Base-by-base conservation (phyloP, 106 monocot species). In the Allium cepa region DNA sequence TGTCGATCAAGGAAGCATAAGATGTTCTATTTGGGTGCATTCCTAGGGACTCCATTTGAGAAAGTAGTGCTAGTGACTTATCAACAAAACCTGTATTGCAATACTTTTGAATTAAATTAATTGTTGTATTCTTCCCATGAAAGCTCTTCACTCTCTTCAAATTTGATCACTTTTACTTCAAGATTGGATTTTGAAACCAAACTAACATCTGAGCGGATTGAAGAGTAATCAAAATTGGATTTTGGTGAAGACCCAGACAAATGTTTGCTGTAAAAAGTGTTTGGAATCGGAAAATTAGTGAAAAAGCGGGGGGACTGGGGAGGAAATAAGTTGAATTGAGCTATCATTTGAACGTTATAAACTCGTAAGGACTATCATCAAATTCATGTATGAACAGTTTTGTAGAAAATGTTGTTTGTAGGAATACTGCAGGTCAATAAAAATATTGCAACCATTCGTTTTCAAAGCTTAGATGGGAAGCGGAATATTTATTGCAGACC, bases 41-140 rank as follows among this genome's bases (percentile, higher is more conserved):
- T 12, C 84, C 81, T 7, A 46, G 4, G 0, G 89, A 74, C 72
- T 94, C 82, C 89, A 94, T 90, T 28, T 66, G 80, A 59, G 75
- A 63, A 4, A 86, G 59, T 1, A 94, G 72, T 6, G 64, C 14
- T 52, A 94, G 67, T 66, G 86, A 86, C 11, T 52, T 11, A 78
- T 81, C 81, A 10, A 82, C 51, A 56, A 57, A 71, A 62, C 90
- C 79, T 0, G 16, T 58, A 3, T 62, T 53, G 68, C 76, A 85
- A 47, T 68, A 71, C 9, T 61, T 27, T 58, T 79, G 79, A 79
- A 94, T 90, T 48, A 49, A 57, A 1, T 4, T 26, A 57, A 1
- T 4, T 26, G 78, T 90, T 77, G 84, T 76, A 84, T 2, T 61
- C 56, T 17, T 79, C 74, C 79, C 89, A 75, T 0, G 88, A 84